Percentiles rank a stretch among this genome's conserved stretches.
These are phyloP conservation scores for Gossypium davidsonii DNA, from an alignment of 441 rosid genomes.

Conservation along the genomic window DNA sequence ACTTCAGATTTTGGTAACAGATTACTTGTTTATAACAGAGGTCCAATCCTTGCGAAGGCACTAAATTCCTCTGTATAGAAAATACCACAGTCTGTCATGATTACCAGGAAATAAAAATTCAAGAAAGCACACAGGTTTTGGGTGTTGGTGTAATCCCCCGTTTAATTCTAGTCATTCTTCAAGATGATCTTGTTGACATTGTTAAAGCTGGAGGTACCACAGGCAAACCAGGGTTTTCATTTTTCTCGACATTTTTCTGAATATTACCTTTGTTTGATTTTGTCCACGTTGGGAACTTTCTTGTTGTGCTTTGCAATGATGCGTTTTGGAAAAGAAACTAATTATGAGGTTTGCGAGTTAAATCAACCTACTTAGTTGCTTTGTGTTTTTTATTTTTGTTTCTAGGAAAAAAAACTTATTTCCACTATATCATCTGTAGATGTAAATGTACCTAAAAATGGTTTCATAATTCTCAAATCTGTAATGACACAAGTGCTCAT, in stretches of 20 bases:
- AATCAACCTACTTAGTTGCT: neutral
- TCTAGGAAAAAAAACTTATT: neutral
- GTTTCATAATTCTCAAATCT: neutral
- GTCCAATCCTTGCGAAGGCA: constrained; percentile 70
- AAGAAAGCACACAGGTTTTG: constrained; percentile 85
- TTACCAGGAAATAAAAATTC: constrained; percentile 93
- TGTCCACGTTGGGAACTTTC: neutral
- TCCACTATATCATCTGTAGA: neutral
- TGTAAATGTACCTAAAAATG: neutral
- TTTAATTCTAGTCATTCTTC: constrained; percentile 67
- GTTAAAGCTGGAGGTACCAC: constrained; percentile 92
- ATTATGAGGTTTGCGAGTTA: neutral
- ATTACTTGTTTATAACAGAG: constrained; percentile 37
- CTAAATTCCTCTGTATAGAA: constrained; percentile 57
- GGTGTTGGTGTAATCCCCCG: constrained; percentile 98
- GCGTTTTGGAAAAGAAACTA: constrained; percentile 3
- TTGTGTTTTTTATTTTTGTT: too few species aligned
- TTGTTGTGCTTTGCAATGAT: neutral
- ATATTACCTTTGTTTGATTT: neutral
- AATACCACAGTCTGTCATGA: constrained; percentile 72
- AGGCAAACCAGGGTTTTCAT: constrained; percentile 9
- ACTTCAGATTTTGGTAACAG: neutral
- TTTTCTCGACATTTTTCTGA: neutral
- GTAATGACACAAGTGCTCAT: neutral
- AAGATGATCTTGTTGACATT: constrained; percentile 92